Conservation (phyloP, 2,329 filamentous ascomycete genomes). For the Acrodontium crateriforme region DNA sequence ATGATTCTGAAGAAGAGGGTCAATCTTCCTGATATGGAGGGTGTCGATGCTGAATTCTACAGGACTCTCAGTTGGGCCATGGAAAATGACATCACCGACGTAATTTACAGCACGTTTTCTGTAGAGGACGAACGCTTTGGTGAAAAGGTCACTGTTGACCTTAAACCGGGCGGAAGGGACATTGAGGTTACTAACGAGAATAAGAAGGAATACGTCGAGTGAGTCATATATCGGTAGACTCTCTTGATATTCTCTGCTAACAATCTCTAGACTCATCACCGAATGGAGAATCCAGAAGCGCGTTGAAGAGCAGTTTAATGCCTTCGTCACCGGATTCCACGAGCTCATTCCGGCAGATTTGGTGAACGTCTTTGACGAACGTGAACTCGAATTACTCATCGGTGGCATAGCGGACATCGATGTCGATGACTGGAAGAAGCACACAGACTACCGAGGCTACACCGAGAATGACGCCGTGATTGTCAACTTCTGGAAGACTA, state of each 20-base stretch:
- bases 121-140: constrained; percentile 97
- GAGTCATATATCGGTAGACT: constrained; percentile 22
- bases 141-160: constrained; percentile 82
- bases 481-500: constrained; percentile 96
- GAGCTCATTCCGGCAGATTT: constrained; percentile 93
- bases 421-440: constrained; percentile 99
- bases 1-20: constrained; percentile 96
- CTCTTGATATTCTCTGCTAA: constrained; percentile 5
- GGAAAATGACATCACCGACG: constrained; percentile 93
- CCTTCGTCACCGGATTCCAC: constrained; percentile 94
- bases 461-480: constrained; percentile 96
- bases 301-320: constrained; percentile 95
- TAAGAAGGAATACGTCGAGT: constrained; percentile 97
- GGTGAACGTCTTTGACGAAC: constrained; percentile 97
- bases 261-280: constrained; percentile 57
- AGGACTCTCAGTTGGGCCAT: constrained; percentile 93
- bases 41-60: constrained; percentile 96
- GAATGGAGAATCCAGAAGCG: constrained; percentile 99
- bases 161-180: constrained; percentile 78
- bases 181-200: constrained; percentile 98
- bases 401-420: constrained; percentile 99
- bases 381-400: constrained; percentile 89
- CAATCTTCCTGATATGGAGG: constrained; percentile 88
- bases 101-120: constrained; percentile 89
- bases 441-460: constrained; percentile 97